Conservation (phyloP, 495 filamentous ascomycete species). For the Penicilliopsis zonata region DNA sequence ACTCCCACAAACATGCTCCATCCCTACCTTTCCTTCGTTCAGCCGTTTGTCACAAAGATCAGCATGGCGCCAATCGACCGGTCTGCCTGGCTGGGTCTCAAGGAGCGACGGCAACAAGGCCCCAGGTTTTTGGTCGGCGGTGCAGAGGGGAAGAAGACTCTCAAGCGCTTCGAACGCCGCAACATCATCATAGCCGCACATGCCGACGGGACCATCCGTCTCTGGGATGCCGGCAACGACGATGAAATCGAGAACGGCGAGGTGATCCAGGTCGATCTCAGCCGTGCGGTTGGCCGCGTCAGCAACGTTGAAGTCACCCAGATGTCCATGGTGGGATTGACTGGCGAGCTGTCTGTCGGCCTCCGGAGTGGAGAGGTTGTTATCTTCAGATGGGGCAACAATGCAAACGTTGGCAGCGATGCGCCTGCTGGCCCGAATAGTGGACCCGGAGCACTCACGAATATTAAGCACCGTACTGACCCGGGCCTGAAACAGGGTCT, state of each 20-base stretch:
- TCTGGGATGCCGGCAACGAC: conserved; percentile 84
- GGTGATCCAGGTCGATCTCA: conserved; percentile 74
- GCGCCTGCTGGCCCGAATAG: conserved; percentile 40
- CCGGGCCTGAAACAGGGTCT: conserved; percentile 72
- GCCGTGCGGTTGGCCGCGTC: conserved; percentile 68
- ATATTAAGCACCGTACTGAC: conserved; percentile 64
- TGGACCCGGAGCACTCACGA: conserved; percentile 48
- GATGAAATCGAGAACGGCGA: conserved; percentile 86
- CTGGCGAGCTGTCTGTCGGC: conserved; percentile 76
- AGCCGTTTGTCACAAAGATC: conserved; percentile 71
- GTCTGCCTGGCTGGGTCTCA: conserved; percentile 78
- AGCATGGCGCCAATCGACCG: conserved; percentile 58
- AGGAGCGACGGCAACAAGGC: conserved; percentile 59
- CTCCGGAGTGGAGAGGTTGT: conserved; percentile 71
- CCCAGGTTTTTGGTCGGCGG: conserved; percentile 68
- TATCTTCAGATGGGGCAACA: conserved; percentile 77
- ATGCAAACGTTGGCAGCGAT: conserved; percentile 49
- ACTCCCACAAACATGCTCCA: conserved; percentile 85
- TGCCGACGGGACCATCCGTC: conserved; percentile 70
- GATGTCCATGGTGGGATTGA: conserved; percentile 62
- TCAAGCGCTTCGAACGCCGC: conserved; percentile 66
- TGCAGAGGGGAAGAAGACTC: conserved; percentile 47
- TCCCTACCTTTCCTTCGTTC: conserved; percentile 67
- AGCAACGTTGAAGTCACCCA: conserved; percentile 64
- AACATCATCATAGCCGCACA: conserved; percentile 76